Evolutionary conservation across 164 flowering plant genomes (phyloP), one percentile per base, ranked within the genome.

Genomic region (Aristolochia fimbriata): DNA sequence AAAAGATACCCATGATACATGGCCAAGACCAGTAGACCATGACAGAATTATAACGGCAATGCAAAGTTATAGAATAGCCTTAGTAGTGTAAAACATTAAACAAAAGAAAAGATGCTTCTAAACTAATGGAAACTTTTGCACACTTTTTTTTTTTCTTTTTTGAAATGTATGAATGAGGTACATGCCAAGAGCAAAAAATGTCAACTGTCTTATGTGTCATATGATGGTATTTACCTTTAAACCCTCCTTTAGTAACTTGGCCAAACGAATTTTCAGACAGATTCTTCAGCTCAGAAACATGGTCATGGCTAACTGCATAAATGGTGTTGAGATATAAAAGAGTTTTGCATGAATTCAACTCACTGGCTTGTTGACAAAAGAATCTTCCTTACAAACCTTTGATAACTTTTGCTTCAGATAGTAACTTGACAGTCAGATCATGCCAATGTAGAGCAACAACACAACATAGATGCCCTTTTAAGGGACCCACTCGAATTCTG

Each of bases 381-480:
- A 37, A 37, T 37, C 43, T 7, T 37, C 43, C 43, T 12, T 10
- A 41, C 82, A 57, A 62, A 94, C 99, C 99, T 77, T 89, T 81
- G 58, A 88, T 81, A 71, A 88, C 77, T 70, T 82, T 86, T 16
- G 77, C 78, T 74, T 84, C 79, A 59, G 96, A 91, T 76, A 83
- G 89, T 62, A 94, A 81, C 81, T 91, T 94, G 67, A 94, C 97
- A 1, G 95, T 91, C 58, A 88, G 72, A 69, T 91, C 95, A 61
- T 84, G 74, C 48, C 76, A 77, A 30, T 84, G 85, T 51, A 91
- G 31, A 30, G 91, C 97, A 53, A 91, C 47, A 51, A 91, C 96
- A 48, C 90, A 86, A 61, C 99, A 91, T 51, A 83, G 82, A 65
- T 85, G 81, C 12, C 99, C 99, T 74, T 94, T 94, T 41, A 90